Evolutionary conservation across 2,329 filamentous ascomycete species (phyloP).

Genomic region (Fusarium lyarnte): DNA sequence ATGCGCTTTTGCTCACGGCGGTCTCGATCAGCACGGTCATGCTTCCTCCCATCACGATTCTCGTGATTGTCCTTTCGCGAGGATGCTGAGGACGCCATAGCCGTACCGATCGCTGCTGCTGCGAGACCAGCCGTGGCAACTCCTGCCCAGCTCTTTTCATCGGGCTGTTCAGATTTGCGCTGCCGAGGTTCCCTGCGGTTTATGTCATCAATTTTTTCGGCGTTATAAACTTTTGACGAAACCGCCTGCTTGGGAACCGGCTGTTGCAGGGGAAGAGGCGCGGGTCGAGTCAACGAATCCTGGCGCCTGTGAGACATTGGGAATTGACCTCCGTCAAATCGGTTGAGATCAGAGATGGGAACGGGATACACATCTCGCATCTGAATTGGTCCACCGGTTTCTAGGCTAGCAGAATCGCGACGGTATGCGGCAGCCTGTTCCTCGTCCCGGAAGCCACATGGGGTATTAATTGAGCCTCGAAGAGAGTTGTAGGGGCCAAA

Average conservation of each 20-base stretch:
- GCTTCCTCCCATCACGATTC: slow-evolving; percentile 32
- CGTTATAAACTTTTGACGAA: slow-evolving; percentile 72
- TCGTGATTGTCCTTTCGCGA: slow-evolving; percentile 32
- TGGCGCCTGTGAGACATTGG: slow-evolving; percentile 58
- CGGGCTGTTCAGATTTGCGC: slow-evolving; percentile 48
- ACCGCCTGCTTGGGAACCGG: slow-evolving; percentile 83
- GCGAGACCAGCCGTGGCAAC: slow-evolving; percentile 59
- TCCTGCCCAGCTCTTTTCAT: slow-evolving; percentile 54
- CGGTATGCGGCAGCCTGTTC: slow-evolving; percentile 40
- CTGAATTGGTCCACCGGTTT: slow-evolving; percentile 36
- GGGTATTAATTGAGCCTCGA: slow-evolving; percentile 62
- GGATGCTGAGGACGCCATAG: slow-evolving; percentile 41
- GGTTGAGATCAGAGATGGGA: slow-evolving; percentile 71
- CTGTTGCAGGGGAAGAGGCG: slow-evolving; percentile 79
- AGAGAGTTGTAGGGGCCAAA: slow-evolving; percentile 72
- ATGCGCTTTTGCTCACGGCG: slow-evolving; percentile 30
- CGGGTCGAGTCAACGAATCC: slow-evolving; percentile 60
- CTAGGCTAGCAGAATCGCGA: slow-evolving; percentile 37
- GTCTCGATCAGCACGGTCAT: slow-evolving; percentile 26
- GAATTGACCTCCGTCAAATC: slow-evolving; percentile 66
- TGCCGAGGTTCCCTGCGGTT: slow-evolving; percentile 48
- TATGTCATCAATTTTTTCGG: slow-evolving; percentile 54
- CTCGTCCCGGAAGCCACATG: slow-evolving; percentile 62
- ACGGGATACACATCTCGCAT: slow-evolving; percentile 74
- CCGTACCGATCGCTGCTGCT: slow-evolving; percentile 58